A percentile compares a stretch with the other conserved stretches of the same genome.
These are phyloP conservation scores for Suillus brevipes DNA, from an alignment of 768 basidiomycete species.

Conservation along the genomic window DNA sequence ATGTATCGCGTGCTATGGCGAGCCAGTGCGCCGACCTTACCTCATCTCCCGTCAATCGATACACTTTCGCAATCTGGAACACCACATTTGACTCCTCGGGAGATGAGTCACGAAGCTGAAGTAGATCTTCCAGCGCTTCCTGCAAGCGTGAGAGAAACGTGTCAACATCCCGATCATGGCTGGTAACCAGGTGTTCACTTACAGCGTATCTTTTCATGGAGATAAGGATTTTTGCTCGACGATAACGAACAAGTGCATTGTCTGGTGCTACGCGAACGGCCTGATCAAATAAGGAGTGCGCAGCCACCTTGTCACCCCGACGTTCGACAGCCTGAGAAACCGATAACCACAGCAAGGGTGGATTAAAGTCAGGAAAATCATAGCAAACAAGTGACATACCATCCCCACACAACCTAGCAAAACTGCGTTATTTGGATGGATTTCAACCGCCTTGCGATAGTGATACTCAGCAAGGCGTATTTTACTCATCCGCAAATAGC, in stretches of 20 bases:
- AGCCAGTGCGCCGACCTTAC: conserved; percentile 82
- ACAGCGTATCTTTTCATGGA: conserved; percentile 82
- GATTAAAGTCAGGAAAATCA: conserved; percentile 21
- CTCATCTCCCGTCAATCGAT: conserved; percentile 77
- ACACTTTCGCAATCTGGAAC: conserved; percentile 93
- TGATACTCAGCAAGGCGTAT: conserved; percentile 93
- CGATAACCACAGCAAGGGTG: conserved; percentile 10
- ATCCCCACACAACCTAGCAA: conserved; percentile 94
- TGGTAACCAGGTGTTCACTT: conserved; percentile 33
- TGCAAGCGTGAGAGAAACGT: conserved; percentile 39
- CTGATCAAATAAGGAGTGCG: conserved; percentile 77
- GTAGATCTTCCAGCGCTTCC: conserved; percentile 81
- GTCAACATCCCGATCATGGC: conserved; percentile 29
- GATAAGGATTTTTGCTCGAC: conserved; percentile 88
- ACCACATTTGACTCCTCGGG: conserved; percentile 97
- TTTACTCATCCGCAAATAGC: conserved; percentile 94
- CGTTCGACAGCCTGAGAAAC: conserved; percentile 79
- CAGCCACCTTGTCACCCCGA: conserved; percentile 72
- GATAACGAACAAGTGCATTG: conserved; percentile 92
- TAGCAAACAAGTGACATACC: conserved; percentile 54
- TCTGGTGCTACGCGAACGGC: conserved; percentile 80
- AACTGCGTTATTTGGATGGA: conserved; percentile 95
- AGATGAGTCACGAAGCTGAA: conserved; percentile 74
- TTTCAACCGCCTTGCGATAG: conserved; percentile 87
- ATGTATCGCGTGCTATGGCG: conserved; percentile 88